Percentiles rank a stretch among this genome's conserved stretches.
Conservation (phyloP, 805 yeast genomes). For the Cyberlindnera mycetangii region DNA sequence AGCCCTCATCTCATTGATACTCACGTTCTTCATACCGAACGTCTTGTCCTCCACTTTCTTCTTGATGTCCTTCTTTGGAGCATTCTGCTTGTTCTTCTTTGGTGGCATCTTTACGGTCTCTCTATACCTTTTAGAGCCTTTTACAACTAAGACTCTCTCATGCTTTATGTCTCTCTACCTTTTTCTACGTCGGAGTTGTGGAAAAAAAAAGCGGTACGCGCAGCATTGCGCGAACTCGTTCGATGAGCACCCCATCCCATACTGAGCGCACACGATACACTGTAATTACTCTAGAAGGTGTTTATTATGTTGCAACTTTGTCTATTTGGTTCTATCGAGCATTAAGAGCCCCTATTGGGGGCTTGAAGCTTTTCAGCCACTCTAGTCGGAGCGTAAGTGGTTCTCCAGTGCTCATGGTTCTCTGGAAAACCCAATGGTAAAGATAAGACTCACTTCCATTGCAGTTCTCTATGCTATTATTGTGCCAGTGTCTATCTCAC, state of each 20-base stretch:
- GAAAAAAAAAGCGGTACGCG: constrained; percentile 1
- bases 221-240: constrained; percentile 1
- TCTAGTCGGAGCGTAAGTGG: no score
- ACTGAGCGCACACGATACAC: no score
- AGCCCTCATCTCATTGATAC: constrained; percentile 9
- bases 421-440: no score
- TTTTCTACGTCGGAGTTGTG: neutral
- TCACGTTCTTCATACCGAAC: constrained; percentile 81
- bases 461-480: no score
- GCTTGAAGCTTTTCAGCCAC: no score
- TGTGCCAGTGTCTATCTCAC: no score
- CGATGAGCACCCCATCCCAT: neutral
- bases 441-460: no score
- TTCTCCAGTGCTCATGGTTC: no score
- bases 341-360: no score
- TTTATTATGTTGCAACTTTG: no score
- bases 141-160: neutral
- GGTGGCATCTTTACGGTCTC: constrained; percentile 62
- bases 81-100: constrained; percentile 58
- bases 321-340: no score
- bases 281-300: no score
- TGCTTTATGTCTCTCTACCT: neutral
- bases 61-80: constrained; percentile 50
- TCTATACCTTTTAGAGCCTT: neutral
- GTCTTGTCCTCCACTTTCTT: constrained; percentile 84